phyloP scores from a whole-genome alignment of 139 green algal species.

The Cymbomonas tetramitiformis region DNA sequence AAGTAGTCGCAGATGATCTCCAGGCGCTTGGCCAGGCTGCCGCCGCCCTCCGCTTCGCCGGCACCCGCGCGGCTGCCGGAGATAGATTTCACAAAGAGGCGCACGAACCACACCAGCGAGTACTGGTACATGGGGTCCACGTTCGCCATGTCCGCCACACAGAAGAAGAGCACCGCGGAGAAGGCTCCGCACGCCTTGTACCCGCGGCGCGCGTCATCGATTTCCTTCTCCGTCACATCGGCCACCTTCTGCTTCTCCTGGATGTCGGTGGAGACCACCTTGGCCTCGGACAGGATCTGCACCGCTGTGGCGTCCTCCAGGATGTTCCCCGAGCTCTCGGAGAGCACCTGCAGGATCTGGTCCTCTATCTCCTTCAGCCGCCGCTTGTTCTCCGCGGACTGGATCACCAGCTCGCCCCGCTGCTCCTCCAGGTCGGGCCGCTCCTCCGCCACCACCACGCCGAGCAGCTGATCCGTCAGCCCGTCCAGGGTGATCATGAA shows the following conservation, averaged over 20 bases:
- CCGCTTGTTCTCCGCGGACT: conserved; percentile 28
- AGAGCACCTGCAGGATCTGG: conserved; percentile 29
- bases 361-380: conserved; percentile 35
- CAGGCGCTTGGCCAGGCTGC: conserved; percentile 34
- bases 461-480: conserved; percentile 29
- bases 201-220: conserved; percentile 37
- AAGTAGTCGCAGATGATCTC: conserved; percentile 28
- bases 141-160: conserved; percentile 39
- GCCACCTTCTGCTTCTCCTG: conserved; percentile 31
- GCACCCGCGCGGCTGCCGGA: not conserved
- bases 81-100: conserved; percentile 32
- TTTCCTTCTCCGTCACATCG: conserved; percentile 41
- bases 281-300: conserved; percentile 28
- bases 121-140: conserved; percentile 47
- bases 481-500: conserved; percentile 34
- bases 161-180: conserved; percentile 53
- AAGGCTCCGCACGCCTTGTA: conserved; percentile 42
- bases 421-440: conserved; percentile 29
- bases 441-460: conserved; percentile 33
- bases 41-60: conserved; percentile 27
- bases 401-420: conserved; percentile 26
- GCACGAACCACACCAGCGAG: conserved; percentile 40
- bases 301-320: conserved; percentile 30
- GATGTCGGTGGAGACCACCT: conserved; percentile 26
- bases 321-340: conserved; percentile 30